Evolutionary conservation across 192 early-diverging fungal species (phyloP), one percentile per base, ranked within the genome.

Genomic region (Backusella psychrophila): DNA sequence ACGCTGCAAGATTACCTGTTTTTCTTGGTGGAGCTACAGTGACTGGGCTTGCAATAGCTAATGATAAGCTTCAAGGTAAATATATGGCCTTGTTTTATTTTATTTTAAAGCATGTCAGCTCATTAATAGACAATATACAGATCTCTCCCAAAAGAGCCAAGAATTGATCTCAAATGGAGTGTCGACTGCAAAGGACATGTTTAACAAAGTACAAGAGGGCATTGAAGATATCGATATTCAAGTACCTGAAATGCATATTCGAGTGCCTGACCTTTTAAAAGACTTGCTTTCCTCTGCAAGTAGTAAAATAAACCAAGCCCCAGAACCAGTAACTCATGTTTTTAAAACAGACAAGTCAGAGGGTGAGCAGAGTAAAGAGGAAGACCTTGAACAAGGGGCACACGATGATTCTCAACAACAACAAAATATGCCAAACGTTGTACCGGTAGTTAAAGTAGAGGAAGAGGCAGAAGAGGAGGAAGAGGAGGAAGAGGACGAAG

Each of bases 1-100:
- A 79, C 75, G 82, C 84, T 15, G 66, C 92, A 29, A 77, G 89
- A 34, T 46, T 94, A 19, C 91, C 93, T 21, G 75, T 90, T 12
- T 82, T 88, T 23, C 85, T 87, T 19, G 85, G 86, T 11, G 90
- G 89, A 1, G 86, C 86, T 21, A 87, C 88, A 6, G 85, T 85
- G 33, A 92, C 90, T 19, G 86, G 85, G 38, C 77, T 88, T 12
- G 85, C 89, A 12, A 88, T 89, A 67, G 88, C 89, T 1, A 86
- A 91, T 49, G 90, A 90, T 73, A 91, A 91, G 77, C 68, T 90
- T 52, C 79, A 84, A 78, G 88, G 86, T 86, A 83, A 66, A 14
- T 63, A 63, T 6, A 9, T 9, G 0, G 1, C 9, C n/a, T 29
- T 33, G 33, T 33, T 29, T 63, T 63, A 12, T 23, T 26, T 63